Conservation (phyloP, 2,329 filamentous ascomycete species). For the Dichotomopilus funicola region DNA sequence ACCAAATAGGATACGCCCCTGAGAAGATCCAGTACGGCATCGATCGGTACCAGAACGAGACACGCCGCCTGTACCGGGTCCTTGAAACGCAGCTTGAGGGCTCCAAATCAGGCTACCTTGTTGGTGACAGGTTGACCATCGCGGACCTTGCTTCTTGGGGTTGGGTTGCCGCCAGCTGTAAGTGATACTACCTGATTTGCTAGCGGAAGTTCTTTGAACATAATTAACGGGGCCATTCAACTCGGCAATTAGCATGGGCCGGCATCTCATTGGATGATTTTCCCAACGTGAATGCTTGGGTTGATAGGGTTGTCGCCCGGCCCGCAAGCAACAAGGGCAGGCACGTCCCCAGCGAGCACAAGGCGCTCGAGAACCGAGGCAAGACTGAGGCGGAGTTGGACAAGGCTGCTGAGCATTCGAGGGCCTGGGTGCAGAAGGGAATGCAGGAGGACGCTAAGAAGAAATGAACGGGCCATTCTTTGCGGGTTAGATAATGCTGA, state of each 20-base stretch:
- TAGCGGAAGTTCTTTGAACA: neutral
- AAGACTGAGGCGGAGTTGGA: constrained; percentile 43
- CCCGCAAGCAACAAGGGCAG: constrained; percentile 68
- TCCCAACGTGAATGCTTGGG: constrained; percentile 69
- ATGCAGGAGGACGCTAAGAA: constrained; percentile 56
- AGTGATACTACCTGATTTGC: constrained; percentile 18
- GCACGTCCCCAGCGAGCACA: constrained; percentile 58
- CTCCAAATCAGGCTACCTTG: constrained; percentile 50
- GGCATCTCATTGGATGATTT: constrained; percentile 45
- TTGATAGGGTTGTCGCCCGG: constrained; percentile 61
- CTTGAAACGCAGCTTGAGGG: constrained; percentile 64
- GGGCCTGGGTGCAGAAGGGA: constrained; percentile 56
- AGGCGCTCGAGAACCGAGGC: constrained; percentile 40
- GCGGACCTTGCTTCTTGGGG: constrained; percentile 78
- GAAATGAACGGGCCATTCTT: constrained; percentile 25
- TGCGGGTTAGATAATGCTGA: neutral
- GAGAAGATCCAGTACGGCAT: constrained; percentile 78
- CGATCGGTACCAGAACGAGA: constrained; percentile 76
- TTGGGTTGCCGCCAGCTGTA: constrained; percentile 58
- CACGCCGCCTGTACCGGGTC: constrained; percentile 71
- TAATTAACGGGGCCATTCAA: neutral
- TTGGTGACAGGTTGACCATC: constrained; percentile 63
- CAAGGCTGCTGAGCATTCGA: constrained; percentile 40
- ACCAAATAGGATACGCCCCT: constrained; percentile 61
- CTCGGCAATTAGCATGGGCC: constrained; percentile 18